phyloP scores from a whole-genome alignment of 1,284 basidiomycete genomes.

The Calocybe gambosa region DNA sequence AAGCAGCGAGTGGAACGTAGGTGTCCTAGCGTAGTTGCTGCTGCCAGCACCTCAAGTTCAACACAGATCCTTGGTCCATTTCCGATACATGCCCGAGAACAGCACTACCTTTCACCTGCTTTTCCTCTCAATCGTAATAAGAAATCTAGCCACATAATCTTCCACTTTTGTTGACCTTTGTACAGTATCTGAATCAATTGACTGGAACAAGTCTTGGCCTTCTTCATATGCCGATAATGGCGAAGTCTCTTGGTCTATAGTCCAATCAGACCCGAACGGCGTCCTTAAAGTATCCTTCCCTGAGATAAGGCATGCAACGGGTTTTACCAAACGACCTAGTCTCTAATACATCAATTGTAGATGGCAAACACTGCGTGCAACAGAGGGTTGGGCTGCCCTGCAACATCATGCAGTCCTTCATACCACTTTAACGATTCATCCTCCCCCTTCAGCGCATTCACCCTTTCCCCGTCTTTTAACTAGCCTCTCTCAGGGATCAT shows the following conservation, averaged over 20 bases:
- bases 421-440: constrained; percentile 50
- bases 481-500: constrained; percentile 54
- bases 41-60: neutral
- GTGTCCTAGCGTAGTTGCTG: constrained; percentile 9
- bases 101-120: constrained; percentile 68
- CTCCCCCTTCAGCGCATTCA: constrained; percentile 27
- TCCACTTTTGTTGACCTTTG: constrained; percentile 1
- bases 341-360: constrained; percentile 28
- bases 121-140: constrained; percentile 60
- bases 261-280: constrained; percentile 35
- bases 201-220: constrained; percentile 44
- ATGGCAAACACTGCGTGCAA: constrained; percentile 60
- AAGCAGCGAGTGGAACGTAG: constrained; percentile 31
- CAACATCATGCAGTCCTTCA: constrained; percentile 70
- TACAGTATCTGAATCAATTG: constrained; percentile 39
- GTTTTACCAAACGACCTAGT: neutral
- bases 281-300: constrained; percentile 57
- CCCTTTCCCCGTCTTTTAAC: constrained; percentile 37
- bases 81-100: constrained; percentile 75
- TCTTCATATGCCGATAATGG: constrained; percentile 64
- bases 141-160: constrained; percentile 2
- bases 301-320: constrained; percentile 39
- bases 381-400: constrained; percentile 77
- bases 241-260: constrained; percentile 48
- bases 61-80: constrained; percentile 58